These are phyloP conservation scores for Microthlaspi erraticum DNA, from an alignment of 345 rosid genomes.

Conservation along the genomic window DNA sequence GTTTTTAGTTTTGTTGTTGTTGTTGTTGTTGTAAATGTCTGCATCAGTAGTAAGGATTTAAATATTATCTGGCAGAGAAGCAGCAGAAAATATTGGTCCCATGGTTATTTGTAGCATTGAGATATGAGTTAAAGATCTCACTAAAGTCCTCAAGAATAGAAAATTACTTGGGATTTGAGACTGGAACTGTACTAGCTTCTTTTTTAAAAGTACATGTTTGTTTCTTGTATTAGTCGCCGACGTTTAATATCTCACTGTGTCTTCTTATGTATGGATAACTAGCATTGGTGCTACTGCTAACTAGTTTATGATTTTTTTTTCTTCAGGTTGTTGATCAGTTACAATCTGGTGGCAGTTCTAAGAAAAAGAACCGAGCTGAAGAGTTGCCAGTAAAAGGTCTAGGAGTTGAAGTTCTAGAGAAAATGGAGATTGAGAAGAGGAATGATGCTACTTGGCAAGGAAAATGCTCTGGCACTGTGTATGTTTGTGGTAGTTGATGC, in stretches of 20 bases:
- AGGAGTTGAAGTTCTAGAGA: constrained; percentile 63
- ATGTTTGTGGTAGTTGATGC: constrained; percentile 52
- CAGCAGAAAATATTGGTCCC: neutral
- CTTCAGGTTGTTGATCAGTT: constrained; percentile 86
- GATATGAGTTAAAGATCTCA: neutral
- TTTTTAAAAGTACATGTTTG: neutral
- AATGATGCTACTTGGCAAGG: constrained; percentile 91
- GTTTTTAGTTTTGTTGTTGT: neutral
- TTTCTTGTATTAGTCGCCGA: constrained; percentile 2
- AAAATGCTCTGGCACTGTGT: constrained; percentile 99
- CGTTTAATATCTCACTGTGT: neutral
- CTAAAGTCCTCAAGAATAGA: neutral
- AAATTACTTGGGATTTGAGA: neutral
- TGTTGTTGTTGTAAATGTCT: neutral
- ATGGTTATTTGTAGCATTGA: constrained; percentile 20
- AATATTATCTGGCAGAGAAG: constrained; percentile 8
- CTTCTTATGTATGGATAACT: neutral
- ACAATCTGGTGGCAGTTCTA: constrained; percentile 80
- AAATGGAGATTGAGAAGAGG: constrained; percentile 73
- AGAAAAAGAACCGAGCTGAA: constrained; percentile 63
- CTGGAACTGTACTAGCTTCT: neutral
- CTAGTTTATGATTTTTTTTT: constrained; percentile 25
- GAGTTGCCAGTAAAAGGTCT: constrained; percentile 72
- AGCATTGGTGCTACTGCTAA: neutral
- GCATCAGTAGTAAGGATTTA: constrained; percentile 18